Evolutionary conservation across 169 alveolate genomes (phyloP).

Genomic region (Plasmodium gallinaceum): DNA sequence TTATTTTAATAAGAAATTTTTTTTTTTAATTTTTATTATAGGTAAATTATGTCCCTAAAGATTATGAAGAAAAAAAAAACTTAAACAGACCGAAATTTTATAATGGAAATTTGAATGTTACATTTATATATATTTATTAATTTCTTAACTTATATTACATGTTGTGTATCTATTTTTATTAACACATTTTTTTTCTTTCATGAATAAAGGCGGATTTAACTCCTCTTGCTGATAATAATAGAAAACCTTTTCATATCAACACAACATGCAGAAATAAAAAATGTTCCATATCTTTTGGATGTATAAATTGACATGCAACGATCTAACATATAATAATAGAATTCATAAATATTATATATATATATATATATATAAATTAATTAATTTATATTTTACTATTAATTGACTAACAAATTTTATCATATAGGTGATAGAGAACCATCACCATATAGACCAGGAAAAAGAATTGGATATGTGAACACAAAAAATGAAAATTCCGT

Average conservation of each 20-base stretch:
- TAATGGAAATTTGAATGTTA: slow-evolving; percentile 44
- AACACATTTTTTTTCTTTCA: slow-evolving; percentile 1
- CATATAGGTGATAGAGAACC: slow-evolving; percentile 31
- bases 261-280: slow-evolving; percentile 30
- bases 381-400: not conserved
- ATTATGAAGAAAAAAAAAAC: slow-evolving; percentile 5
- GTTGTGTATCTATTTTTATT: not conserved
- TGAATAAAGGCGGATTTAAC: slow-evolving; percentile 14
- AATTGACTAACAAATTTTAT: not conserved
- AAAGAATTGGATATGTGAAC: slow-evolving; percentile 45
- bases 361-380: not conserved
- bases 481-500: slow-evolving; percentile 32
- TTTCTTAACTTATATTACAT: not conserved
- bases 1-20: not conserved
- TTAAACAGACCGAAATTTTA: not conserved
- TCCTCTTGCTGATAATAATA: slow-evolving; percentile 21
- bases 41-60: slow-evolving; percentile 61
- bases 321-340: not conserved
- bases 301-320: not conserved
- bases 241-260: slow-evolving; percentile 35
- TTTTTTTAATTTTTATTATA: not conserved
- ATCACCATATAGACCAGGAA: slow-evolving; percentile 63
- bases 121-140: not conserved
- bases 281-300: slow-evolving; percentile 28
- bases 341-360: not conserved